A percentile compares a stretch with the other conserved stretches of the same genome.
phyloP scores from a whole-genome alignment of 352 stramenopile species.

The Phytophthora brassicae region DNA sequence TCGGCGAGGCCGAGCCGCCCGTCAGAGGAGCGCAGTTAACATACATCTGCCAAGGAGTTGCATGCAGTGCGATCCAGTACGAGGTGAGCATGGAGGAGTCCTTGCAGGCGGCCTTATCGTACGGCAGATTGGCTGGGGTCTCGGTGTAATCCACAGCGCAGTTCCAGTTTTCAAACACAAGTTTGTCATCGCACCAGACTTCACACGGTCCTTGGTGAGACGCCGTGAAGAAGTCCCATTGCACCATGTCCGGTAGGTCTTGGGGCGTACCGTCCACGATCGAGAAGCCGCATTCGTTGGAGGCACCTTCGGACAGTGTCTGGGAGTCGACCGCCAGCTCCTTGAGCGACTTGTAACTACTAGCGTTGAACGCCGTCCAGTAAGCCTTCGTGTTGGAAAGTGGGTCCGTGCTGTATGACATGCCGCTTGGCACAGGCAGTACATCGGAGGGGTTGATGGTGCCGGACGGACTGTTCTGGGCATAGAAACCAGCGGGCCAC shows the following conservation, averaged over 20 bases:
- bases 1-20: conserved; percentile 9
- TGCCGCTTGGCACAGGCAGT: conserved; percentile 41
- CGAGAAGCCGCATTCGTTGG: conserved; percentile 38
- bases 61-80: conserved; percentile 53
- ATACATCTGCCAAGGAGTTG: conserved; percentile 50
- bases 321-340: conserved; percentile 29
- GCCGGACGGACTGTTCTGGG: conserved; percentile 43
- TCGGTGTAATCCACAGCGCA: conserved; percentile 36
- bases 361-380: conserved; percentile 43
- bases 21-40: conserved; percentile 43
- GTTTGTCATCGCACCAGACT: conserved; percentile 44
- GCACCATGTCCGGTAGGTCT: conserved; percentile 28
- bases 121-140: conserved; percentile 38
- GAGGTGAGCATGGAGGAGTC: conserved; percentile 35
- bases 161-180: conserved; percentile 46
- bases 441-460: conserved; percentile 39
- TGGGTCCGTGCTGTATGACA: conserved; percentile 43
- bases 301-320: conserved; percentile 22
- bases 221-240: conserved; percentile 46
- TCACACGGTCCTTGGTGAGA: conserved; percentile 48
- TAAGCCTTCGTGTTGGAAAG: conserved; percentile 35
- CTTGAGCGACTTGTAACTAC: conserved; percentile 39
- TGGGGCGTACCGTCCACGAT: conserved; percentile 22
- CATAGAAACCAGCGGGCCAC: conserved; percentile 37
- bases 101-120: conserved; percentile 41